Base-by-base conservation (phyloP, 805 yeast species). In the Monosporozyma aerobia region DNA sequence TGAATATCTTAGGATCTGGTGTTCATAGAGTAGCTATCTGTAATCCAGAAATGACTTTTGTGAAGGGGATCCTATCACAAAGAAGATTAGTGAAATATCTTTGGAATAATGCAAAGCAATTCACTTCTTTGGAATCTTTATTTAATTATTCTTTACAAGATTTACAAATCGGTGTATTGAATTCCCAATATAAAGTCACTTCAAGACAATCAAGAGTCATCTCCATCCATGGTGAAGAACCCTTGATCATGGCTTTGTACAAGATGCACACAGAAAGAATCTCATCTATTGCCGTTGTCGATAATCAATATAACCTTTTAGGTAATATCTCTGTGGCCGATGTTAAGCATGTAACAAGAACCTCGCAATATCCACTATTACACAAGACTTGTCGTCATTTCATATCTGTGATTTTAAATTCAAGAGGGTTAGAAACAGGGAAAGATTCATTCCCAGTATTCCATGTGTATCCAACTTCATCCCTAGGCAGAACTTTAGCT, bases 391-490 rank as follows among this genome's bases (percentile, higher is more conserved):
- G 96, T 69, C 76, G 89, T 62, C 94, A 87, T 69, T 92, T 92
- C 66, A 81, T 92, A 53, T 82, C 95, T 13, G 85, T 90, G 56
- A 90, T 90, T 55, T 77, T 94, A 57, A 84, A 86, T 57, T 83
- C 84, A 52, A 83, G 96, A 64, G 99, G 99, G 22, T 76, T 92
- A 33, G 95, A 85, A 63, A 67, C 61, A 48, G 90, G 90, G 64
- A 90, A 90, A 69, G 99, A 92, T 72, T 89, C 95, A 44, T 92
- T 85, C 76, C 99, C 99, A 16, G 92, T 94, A 43, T 92, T 92
- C 77, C 96, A 92, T 67, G 97, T 92, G 27, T 84, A 87, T 56
- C 80, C 81, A 55, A 77, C 78, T 43, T 81, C 95, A 9, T 83
- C 94, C 0, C 75, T 94, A 49, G 95, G 89, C 35, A 79, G 96